phyloP scores from a whole-genome alignment of 176 grass and related monocot species.

The Avena insularis region DNA sequence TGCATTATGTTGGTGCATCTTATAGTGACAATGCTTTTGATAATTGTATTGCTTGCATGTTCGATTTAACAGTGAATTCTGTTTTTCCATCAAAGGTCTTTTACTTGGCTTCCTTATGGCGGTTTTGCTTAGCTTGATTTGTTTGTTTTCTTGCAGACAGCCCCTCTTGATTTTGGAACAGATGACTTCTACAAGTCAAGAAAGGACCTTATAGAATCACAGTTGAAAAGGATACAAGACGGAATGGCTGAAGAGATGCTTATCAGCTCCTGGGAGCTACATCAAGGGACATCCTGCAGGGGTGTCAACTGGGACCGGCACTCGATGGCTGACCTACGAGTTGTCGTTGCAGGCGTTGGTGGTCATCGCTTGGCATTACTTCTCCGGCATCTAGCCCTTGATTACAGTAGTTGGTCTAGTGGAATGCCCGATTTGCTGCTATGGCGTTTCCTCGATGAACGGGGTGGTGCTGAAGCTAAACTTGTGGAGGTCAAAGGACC shows the following conservation, averaged over 20 bases:
- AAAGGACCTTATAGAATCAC: slow-evolving; percentile 75
- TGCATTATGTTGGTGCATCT: background rate
- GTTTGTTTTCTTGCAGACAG: slow-evolving; percentile 54
- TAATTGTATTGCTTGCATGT: background rate
- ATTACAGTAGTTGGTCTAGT: slow-evolving; percentile 93
- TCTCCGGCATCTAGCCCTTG: slow-evolving; percentile 70
- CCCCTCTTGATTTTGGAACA: slow-evolving; percentile 82
- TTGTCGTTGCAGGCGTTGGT: slow-evolving; percentile 62
- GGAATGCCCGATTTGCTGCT: slow-evolving; percentile 91
- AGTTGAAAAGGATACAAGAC: slow-evolving; percentile 67
- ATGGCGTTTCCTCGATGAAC: slow-evolving; percentile 80
- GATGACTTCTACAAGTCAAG: slow-evolving; percentile 84
- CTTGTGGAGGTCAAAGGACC: slow-evolving; percentile 96
- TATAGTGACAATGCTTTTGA: background rate
- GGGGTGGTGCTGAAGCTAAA: slow-evolving; percentile 65
- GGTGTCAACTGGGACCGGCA: slow-evolving; percentile 77
- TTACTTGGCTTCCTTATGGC: background rate
- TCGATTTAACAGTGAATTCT: background rate
- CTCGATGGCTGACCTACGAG: slow-evolving; percentile 74
- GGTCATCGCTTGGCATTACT: slow-evolving; percentile 63
- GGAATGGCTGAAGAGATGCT: slow-evolving; percentile 87
- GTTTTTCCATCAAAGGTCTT: slow-evolving; percentile 4
- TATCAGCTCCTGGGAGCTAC: slow-evolving; percentile 81
- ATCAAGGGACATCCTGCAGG: slow-evolving; percentile 66
- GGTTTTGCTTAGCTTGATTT: background rate